Conservation (phyloP, 1,284 basidiomycete genomes). For the Naganishia sp. region DNA sequence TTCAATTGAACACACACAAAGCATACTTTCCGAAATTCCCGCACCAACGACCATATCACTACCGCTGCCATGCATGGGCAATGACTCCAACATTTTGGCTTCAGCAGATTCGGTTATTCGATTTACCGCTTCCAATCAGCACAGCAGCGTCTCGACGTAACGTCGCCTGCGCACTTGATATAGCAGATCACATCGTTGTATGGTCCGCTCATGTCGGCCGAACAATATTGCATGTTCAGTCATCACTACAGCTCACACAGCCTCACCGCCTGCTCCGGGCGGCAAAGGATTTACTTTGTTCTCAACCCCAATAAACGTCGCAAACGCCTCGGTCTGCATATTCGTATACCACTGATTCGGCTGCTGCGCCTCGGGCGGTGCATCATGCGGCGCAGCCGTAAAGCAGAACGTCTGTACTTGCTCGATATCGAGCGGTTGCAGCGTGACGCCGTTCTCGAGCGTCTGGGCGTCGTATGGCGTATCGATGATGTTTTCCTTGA, state of each 20-base stretch:
- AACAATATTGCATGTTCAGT: neutral
- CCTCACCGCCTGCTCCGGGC: neutral
- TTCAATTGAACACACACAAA: neutral
- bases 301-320: conserved; percentile 71
- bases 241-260: neutral
- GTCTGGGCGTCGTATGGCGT: conserved; percentile 56
- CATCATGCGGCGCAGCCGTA: conserved; percentile 15
- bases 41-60: too few species aligned
- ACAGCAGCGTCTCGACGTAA: too few species aligned
- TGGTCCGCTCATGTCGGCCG: neutral
- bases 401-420: conserved; percentile 17
- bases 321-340: conserved; percentile 87
- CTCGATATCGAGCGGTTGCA: conserved; percentile 37
- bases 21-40: too few species aligned
- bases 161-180: too few species aligned
- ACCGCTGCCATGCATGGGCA: too few species aligned
- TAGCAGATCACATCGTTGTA: neutral
- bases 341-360: conserved; percentile 79
- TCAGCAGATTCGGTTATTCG: too few species aligned
- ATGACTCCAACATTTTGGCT: too few species aligned
- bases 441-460: conserved; percentile 60
- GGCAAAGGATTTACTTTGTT: conserved; percentile 71
- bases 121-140: too few species aligned
- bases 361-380: conserved; percentile 9
- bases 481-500: conserved; percentile 17